Percentiles rank a stretch among this genome's conserved stretches.
Conservation (phyloP, 1,139 yeast genomes). For the Suhomyces panamericanus region DNA sequence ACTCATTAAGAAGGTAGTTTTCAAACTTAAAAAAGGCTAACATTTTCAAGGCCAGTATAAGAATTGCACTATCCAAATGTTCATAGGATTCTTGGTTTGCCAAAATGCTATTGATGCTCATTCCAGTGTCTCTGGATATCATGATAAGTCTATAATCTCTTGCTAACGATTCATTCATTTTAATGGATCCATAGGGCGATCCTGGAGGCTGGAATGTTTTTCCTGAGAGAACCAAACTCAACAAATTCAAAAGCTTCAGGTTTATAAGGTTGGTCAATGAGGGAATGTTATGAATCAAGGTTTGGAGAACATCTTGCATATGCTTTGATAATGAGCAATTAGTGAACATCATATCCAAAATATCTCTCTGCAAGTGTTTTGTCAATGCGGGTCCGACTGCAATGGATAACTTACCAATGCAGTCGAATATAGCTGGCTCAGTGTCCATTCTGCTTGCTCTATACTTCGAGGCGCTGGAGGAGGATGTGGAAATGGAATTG, state of each 20-base stretch:
- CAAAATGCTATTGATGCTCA: constrained; percentile 36
- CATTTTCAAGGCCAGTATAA: constrained; percentile 71
- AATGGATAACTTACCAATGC: constrained; percentile 80
- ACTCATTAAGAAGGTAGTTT: constrained; percentile 76
- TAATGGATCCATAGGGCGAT: constrained; percentile 69
- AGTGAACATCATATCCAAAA: constrained; percentile 72
- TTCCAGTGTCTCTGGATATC: constrained; percentile 65
- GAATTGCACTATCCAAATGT: constrained; percentile 50
- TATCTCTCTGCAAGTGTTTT: constrained; percentile 80
- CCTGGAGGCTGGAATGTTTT: constrained; percentile 85
- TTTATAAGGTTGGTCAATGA: constrained; percentile 74
- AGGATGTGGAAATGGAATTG: constrained; percentile 27
- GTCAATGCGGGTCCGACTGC: constrained; percentile 97
- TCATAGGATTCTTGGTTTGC: constrained; percentile 44
- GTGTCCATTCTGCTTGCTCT: constrained; percentile 65
- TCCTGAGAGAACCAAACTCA: constrained; percentile 80
- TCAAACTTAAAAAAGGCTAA: constrained; percentile 73
- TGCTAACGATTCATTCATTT: constrained; percentile 67
- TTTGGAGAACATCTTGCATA: constrained; percentile 71
- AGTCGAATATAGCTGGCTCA: constrained; percentile 86
- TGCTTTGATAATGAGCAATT: constrained; percentile 80
- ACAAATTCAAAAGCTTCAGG: constrained; percentile 67
- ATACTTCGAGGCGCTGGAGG: constrained; percentile 53
- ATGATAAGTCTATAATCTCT: constrained; percentile 74
- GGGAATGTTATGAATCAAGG: constrained; percentile 72